Conservation (phyloP, 2,329 filamentous ascomycete genomes). For the Zasmidium angulare region DNA sequence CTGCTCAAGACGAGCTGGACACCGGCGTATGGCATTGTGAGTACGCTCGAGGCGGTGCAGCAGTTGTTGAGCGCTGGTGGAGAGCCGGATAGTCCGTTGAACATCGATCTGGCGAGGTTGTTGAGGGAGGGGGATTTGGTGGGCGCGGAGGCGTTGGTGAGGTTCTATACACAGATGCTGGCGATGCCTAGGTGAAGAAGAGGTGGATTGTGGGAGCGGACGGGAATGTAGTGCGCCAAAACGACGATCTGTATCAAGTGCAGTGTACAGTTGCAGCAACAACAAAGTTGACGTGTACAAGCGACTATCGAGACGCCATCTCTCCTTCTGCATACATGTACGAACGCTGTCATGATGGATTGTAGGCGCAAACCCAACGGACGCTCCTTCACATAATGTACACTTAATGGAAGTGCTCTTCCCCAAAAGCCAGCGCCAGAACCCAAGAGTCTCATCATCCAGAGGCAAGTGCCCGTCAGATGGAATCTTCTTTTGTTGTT, state of each 20-base stretch:
- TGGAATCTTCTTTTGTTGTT: not conserved
- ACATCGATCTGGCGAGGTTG: slow-evolving; percentile 74
- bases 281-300: too few species aligned
- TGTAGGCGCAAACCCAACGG: not conserved
- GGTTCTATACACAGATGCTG: slow-evolving; percentile 65
- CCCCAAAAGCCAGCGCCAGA: not conserved
- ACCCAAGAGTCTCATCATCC: not conserved
- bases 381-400: not conserved
- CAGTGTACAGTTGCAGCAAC: not conserved
- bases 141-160: slow-evolving; percentile 68
- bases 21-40: slow-evolving; percentile 77
- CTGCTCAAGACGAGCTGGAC: slow-evolving; percentile 77
- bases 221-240: not conserved
- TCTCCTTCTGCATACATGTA: not conserved
- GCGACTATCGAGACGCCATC: not conserved
- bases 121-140: slow-evolving; percentile 66
- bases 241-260: not conserved
- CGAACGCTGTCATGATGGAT: not conserved
- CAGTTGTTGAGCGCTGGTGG: slow-evolving; percentile 63
- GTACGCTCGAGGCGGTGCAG: slow-evolving; percentile 70
- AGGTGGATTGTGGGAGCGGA: not conserved
- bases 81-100: slow-evolving; percentile 72
- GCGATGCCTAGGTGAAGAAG: slow-evolving; percentile 21
- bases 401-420: not conserved
- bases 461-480: not conserved